A percentile compares a stretch with the other conserved stretches of the same genome.
Conservation (phyloP, 2,329 filamentous ascomycete species). For the Penicillium brasilianum region DNA sequence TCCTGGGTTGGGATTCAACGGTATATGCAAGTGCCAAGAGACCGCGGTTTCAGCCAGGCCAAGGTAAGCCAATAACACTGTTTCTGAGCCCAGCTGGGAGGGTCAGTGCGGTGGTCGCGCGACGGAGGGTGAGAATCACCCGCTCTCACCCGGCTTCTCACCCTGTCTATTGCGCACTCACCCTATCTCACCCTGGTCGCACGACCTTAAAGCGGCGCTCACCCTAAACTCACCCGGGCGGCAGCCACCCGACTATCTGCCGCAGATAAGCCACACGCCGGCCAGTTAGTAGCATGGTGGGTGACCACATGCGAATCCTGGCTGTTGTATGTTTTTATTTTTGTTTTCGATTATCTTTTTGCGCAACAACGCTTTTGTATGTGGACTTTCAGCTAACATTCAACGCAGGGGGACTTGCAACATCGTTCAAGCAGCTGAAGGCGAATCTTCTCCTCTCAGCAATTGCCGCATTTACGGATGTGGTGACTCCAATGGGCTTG, state of each 20-base stretch:
- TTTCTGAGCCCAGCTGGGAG: background rate
- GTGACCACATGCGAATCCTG: slow-evolving; percentile 5
- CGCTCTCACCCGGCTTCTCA: background rate
- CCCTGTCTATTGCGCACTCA: background rate
- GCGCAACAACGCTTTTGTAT: background rate
- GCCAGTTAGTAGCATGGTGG: slow-evolving; percentile 5
- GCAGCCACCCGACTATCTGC: background rate
- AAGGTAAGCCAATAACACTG: background rate
- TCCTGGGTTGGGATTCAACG: background rate
- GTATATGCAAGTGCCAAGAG: background rate
- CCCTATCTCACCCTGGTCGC: background rate
- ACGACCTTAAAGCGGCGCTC: too few relatives aligned
- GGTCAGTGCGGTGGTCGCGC: background rate
- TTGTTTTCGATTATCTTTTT: background rate
- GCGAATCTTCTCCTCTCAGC: slow-evolving; percentile 66
- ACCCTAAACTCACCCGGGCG: background rate
- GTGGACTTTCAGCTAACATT: background rate
- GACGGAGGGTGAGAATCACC: background rate
- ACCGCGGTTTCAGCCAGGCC: background rate
- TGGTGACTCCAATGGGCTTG: slow-evolving; percentile 66
- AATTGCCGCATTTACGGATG: slow-evolving; percentile 68
- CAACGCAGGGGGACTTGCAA: slow-evolving; percentile 33
- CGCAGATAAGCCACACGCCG: background rate
- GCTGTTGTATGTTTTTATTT: slow-evolving; percentile 2
- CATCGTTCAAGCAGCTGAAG: slow-evolving; percentile 56